phyloP scores from a whole-genome alignment of 2,329 filamentous ascomycete species.

The Colletotrichum echinochloae region DNA sequence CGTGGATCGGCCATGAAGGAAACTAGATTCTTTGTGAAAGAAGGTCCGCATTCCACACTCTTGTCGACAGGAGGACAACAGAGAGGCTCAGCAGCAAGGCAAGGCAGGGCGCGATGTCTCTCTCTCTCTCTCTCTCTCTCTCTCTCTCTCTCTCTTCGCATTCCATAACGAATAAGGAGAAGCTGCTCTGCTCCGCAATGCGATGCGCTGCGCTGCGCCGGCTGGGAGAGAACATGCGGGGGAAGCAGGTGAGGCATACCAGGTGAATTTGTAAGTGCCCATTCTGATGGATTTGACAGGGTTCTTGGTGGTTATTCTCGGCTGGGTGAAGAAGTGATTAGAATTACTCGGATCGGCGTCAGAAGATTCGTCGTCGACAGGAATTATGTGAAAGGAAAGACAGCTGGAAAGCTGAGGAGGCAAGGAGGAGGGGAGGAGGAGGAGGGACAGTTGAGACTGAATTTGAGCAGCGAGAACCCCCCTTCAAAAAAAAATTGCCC shows the following conservation, averaged over 20 bases:
- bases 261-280: slow-evolving; percentile 42
- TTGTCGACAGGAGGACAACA: slow-evolving; percentile 1
- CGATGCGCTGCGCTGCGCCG: background rate
- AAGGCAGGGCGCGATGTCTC: slow-evolving; percentile 9
- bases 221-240: slow-evolving; percentile 18
- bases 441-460: slow-evolving; percentile 27
- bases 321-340: background rate
- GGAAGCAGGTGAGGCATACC: slow-evolving; percentile 29
- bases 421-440: background rate
- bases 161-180: slow-evolving; percentile 21
- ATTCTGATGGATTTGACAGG: slow-evolving; percentile 22
- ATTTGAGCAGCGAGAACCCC: slow-evolving; percentile 21
- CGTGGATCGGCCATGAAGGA: slow-evolving; percentile 18
- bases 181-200: background rate
- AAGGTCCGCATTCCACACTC: slow-evolving; percentile 27
- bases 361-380: slow-evolving; percentile 13
- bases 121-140: too few species aligned
- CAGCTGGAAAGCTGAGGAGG: background rate
- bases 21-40: slow-evolving; percentile 10
- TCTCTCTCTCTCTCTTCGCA: slow-evolving; percentile 5
- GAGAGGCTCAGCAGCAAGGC: slow-evolving; percentile 2
- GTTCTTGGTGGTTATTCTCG: background rate
- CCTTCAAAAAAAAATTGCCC: slow-evolving; percentile 32
- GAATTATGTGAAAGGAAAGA: slow-evolving; percentile 11
- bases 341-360: slow-evolving; percentile 23